phyloP scores from a whole-genome alignment of 164 flowering plant genomes.

The Umbellularia californica region DNA sequence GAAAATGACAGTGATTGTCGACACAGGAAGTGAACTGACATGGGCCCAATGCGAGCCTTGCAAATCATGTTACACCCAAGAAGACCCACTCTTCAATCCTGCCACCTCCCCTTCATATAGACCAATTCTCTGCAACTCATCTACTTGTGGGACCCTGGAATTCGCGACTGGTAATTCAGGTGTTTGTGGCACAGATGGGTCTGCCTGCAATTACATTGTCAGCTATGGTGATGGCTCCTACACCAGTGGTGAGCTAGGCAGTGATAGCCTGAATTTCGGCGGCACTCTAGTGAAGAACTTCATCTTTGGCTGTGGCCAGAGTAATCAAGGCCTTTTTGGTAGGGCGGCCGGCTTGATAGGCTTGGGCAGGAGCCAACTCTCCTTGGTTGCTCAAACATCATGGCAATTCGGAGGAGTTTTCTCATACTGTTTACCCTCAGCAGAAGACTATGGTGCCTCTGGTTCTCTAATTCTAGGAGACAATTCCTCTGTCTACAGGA shows the following conservation, averaged over 20 bases:
- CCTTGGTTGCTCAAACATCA: constrained; percentile 60
- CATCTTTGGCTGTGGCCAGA: constrained; percentile 74
- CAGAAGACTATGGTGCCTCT: constrained; percentile 35
- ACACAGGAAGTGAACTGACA: constrained; percentile 85
- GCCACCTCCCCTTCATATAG: constrained; percentile 48
- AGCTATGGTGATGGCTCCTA: constrained; percentile 80
- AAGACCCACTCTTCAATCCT: constrained; percentile 68
- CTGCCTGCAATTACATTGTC: constrained; percentile 50
- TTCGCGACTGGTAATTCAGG: constrained; percentile 48
- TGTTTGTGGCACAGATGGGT: constrained; percentile 25
- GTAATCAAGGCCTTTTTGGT: constrained; percentile 73
- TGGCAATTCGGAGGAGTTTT: constrained; percentile 58
- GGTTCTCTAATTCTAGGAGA: constrained; percentile 69
- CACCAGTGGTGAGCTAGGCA: constrained; percentile 60
- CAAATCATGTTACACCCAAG: constrained; percentile 56
- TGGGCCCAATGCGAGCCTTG: constrained; percentile 95
- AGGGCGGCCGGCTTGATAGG: constrained; percentile 78
- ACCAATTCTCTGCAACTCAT: constrained; percentile 50
- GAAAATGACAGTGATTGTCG: constrained; percentile 61
- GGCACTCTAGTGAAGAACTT: constrained; percentile 31
- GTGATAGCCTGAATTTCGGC: constrained; percentile 47
- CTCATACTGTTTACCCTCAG: constrained; percentile 77
- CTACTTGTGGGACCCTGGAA: constrained; percentile 51
- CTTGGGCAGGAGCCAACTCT: constrained; percentile 58
- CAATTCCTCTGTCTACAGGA: constrained; percentile 41